These are phyloP conservation scores for Entomortierella beljakovae DNA, from an alignment of 192 early-diverging fungal species.

Conservation along the genomic window DNA sequence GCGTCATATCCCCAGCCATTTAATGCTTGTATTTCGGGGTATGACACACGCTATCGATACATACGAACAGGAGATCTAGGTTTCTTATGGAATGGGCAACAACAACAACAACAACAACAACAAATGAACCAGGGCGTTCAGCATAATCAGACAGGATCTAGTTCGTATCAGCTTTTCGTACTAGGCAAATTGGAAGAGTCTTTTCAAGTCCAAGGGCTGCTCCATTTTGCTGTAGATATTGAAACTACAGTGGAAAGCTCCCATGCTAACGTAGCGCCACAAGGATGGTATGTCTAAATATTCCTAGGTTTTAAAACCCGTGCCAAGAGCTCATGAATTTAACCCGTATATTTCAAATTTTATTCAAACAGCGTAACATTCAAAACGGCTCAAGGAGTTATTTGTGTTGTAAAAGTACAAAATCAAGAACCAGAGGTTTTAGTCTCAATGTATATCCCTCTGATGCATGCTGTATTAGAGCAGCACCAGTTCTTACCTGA, in stretches of 20 bases:
- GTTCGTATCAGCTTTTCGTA: conserved; percentile 72
- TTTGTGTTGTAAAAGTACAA: conserved; percentile 38
- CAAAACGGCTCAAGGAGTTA: conserved; percentile 19
- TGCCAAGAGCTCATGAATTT: not conserved
- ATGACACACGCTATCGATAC: conserved; percentile 68
- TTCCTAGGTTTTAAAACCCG: not conserved
- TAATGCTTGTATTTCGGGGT: conserved; percentile 66
- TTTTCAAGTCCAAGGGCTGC: conserved; percentile 72
- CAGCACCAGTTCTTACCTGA: conserved; percentile 49
- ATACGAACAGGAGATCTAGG: conserved; percentile 86
- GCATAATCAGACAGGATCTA: conserved; percentile 53
- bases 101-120: conserved; percentile 18
- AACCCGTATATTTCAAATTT: not conserved
- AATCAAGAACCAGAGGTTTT: conserved; percentile 43
- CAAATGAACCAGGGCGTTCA: not conserved
- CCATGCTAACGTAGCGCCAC: conserved; percentile 43
- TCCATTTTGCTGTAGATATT: conserved; percentile 79
- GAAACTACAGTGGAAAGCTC: conserved; percentile 78
- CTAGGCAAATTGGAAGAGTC: conserved; percentile 76
- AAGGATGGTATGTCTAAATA: conserved; percentile 37
- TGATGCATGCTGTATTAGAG: conserved; percentile 44
- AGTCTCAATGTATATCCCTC: conserved; percentile 47
- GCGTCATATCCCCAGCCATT: conserved; percentile 39
- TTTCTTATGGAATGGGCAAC: conserved; percentile 80
- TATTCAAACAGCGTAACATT: conserved; percentile 20